Evolutionary conservation across 1,284 basidiomycete species (phyloP).

Genomic region (Chiua sp.): DNA sequence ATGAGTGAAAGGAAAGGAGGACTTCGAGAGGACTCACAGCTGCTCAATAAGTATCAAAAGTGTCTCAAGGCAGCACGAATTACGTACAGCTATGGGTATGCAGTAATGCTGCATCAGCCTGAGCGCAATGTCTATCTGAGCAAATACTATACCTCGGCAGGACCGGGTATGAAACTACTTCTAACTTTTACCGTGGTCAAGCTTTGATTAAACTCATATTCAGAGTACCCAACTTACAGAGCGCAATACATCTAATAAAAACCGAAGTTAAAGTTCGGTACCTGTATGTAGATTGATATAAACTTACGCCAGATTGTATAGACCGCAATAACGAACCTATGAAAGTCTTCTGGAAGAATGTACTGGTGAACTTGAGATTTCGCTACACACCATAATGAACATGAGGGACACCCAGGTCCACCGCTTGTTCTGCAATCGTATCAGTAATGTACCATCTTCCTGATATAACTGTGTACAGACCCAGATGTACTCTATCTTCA

Average conservation of each 20-base stretch:
- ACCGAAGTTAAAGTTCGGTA: neutral
- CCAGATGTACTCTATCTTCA: neutral
- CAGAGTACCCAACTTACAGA: neutral
- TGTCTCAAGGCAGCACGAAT: neutral
- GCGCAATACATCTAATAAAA: neutral
- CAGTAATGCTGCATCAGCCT: neutral
- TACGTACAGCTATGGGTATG: neutral
- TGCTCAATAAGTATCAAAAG: neutral
- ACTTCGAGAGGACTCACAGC: neutral
- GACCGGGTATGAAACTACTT: neutral
- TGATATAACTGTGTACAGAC: neutral
- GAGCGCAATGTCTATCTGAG: neutral
- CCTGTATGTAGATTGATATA: neutral
- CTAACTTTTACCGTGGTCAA: neutral
- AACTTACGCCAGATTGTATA: neutral
- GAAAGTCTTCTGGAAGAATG: neutral
- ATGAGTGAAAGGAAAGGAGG: neutral
- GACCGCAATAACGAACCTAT: neutral
- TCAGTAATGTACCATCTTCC: neutral
- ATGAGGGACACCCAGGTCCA: neutral
- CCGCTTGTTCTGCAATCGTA: neutral
- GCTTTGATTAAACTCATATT: neutral
- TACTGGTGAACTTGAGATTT: neutral
- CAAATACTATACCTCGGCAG: neutral
- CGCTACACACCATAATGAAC: neutral